Base-by-base conservation (phyloP, 345 rosid species). In the Trapa incisa region DNA sequence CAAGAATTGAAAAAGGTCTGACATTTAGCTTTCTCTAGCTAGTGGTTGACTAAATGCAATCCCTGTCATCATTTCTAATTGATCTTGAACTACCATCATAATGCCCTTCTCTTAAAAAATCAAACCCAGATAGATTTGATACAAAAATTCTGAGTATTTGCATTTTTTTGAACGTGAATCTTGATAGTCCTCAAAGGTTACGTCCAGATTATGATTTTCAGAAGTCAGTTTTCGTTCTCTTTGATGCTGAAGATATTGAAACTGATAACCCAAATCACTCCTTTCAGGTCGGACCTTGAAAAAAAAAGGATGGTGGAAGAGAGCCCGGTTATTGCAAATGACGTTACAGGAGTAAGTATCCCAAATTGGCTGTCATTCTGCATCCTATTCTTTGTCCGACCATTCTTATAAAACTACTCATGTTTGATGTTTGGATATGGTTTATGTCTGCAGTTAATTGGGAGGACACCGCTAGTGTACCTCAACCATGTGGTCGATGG, bases 391-490 rank as follows among this genome's bases (percentile, higher is more conserved):
- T 6, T 63, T 37, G 8, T 3, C 6, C 1, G 48, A 13, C 0
- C 37, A 15, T 15, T 16, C 50, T n/a, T 3, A 16, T n/a, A 5
- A 13, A 11, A 36, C 15, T 4, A 33, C 16, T 13, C 29, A 5
- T 12, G 1, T 15, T 0, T 6, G 22, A 11, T 16, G 37, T 58
- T 33, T 58, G 38, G 14, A 58, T 33, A 58, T 35, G 3, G 47
- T 66, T 50, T 10, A 14, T 37, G 42, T 62, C 35, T 42, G 63
- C 68, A 90, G 97, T 65, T 88, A 65, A 70, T 90, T 4, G 96
- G 96, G 53, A 88, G 81, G 63, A 91, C 96, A 10, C 96, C 97
- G 16, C 66, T 91, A 79, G 94, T 91, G 45, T 89, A 83, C 81
- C 91, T 91, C 69, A 88, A 91, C 78, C 75, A 65, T 56, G 73